Conservation (phyloP, 78 protist genomes). For the Andalucia godoyi region DNA sequence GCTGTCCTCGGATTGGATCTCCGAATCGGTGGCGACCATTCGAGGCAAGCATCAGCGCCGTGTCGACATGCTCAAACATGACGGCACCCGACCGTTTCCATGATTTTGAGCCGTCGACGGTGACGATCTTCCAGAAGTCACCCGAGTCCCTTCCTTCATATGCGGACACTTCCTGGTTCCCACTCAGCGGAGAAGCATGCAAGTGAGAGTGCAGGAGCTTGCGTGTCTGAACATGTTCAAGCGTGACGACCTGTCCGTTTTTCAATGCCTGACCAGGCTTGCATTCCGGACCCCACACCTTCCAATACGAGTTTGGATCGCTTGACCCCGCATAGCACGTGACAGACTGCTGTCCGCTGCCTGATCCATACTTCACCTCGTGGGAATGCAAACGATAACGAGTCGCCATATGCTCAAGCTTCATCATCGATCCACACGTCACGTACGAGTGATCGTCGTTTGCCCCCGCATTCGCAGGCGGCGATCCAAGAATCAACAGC, state of each 20-base stretch:
- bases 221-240: neutral
- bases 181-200: neutral
- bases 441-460: too few species aligned
- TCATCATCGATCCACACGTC: constrained; percentile 4
- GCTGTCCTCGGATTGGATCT: too few species aligned
- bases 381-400: constrained; percentile 19
- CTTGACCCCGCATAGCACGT: constrained; percentile 13
- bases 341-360: constrained; percentile 34
- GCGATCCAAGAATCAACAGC: too few species aligned
- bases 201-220: neutral
- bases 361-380: constrained; percentile 25
- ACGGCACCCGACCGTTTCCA: too few species aligned
- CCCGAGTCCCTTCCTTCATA: neutral
- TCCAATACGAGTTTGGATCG: constrained; percentile 37
- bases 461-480: too few species aligned
- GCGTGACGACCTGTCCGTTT: neutral
- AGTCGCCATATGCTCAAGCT: neutral
- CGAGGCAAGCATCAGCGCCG: too few species aligned
- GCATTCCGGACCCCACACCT: neutral
- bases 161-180: neutral
- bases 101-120: too few species aligned
- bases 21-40: too few species aligned
- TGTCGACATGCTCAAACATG: too few species aligned
- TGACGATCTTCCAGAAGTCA: neutral
- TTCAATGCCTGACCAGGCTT: neutral